A percentile compares a stretch with the other conserved stretches of the same genome.
Evolutionary conservation across 2,329 filamentous ascomycete species (phyloP).

Genomic region (Akanthomyces lecanii): DNA sequence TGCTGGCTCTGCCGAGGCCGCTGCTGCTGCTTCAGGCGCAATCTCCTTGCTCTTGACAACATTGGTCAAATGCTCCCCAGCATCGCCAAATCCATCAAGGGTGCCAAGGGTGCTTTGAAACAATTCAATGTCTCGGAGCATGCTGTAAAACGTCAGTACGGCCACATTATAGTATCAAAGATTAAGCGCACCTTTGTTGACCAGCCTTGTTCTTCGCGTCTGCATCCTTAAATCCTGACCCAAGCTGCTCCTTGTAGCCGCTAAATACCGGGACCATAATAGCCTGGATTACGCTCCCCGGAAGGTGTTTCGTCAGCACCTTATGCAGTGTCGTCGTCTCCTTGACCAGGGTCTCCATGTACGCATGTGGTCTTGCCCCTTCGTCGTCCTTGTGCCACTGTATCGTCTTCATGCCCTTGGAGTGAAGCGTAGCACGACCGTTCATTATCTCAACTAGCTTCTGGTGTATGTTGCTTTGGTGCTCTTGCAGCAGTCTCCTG

Average conservation of each 20-base stretch:
- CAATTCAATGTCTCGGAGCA: slow-evolving; percentile 71
- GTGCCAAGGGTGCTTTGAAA: slow-evolving; percentile 68
- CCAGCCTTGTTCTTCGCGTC: slow-evolving; percentile 62
- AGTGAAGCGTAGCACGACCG: slow-evolving; percentile 67
- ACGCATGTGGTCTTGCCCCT: slow-evolving; percentile 50
- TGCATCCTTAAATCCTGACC: slow-evolving; percentile 63
- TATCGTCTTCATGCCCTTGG: slow-evolving; percentile 68
- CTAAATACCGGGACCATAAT: slow-evolving; percentile 85
- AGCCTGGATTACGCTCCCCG: slow-evolving; percentile 68
- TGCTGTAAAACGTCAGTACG: slow-evolving; percentile 42
- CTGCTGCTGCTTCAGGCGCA: slow-evolving; percentile 22
- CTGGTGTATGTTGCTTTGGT: slow-evolving; percentile 85
- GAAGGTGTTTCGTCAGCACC: slow-evolving; percentile 76
- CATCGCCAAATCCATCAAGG: slow-evolving; percentile 72
- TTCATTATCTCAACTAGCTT: slow-evolving; percentile 93
- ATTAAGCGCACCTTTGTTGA: slow-evolving; percentile 60
- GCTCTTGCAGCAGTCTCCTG: slow-evolving; percentile 77
- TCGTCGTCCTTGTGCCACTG: slow-evolving; percentile 61
- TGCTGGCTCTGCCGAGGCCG: slow-evolving; percentile 7
- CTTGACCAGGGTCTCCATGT: slow-evolving; percentile 83
- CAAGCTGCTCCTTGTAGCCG: slow-evolving; percentile 76
- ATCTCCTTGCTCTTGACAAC: slow-evolving; percentile 59
- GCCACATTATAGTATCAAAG: not conserved
- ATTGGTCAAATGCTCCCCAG: slow-evolving; percentile 64
- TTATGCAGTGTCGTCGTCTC: slow-evolving; percentile 82